Evolutionary conservation across 371 early-diverging fungal species (phyloP).

Genomic region (Mortierella sp.): DNA sequence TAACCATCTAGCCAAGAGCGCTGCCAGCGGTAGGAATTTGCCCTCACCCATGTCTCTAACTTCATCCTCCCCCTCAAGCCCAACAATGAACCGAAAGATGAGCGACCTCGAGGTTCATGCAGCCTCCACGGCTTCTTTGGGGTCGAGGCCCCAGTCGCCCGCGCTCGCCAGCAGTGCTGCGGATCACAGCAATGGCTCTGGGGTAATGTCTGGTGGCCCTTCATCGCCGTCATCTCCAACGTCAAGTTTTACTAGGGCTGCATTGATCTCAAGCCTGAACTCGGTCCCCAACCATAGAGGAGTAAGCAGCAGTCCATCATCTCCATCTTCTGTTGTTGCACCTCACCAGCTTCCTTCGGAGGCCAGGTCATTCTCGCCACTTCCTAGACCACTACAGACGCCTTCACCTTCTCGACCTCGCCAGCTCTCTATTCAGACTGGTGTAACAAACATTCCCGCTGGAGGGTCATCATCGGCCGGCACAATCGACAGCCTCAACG

Average conservation of each 20-base stretch:
- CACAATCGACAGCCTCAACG: constrained; percentile 4
- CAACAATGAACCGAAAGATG: constrained; percentile 25
- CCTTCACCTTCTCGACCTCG: constrained; percentile 29
- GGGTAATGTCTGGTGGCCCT: neutral
- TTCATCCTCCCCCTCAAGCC: constrained; percentile 32
- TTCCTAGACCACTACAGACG: constrained; percentile 36
- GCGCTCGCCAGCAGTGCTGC: neutral
- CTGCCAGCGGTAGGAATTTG: constrained; percentile 21
- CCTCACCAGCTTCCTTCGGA: constrained; percentile 17
- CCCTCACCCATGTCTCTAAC: constrained; percentile 46
- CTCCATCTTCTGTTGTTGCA: constrained; percentile 19
- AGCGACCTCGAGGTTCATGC: constrained; percentile 46
- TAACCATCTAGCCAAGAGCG: neutral
- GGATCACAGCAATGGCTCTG: neutral
- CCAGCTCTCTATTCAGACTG: constrained; percentile 34
- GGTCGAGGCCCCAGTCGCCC: constrained; percentile 24
- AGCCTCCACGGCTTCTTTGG: constrained; percentile 22
- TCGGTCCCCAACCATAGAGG: constrained; percentile 10
- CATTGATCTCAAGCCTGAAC: constrained; percentile 23
- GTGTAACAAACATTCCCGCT: neutral
- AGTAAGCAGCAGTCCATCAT: constrained; percentile 16
- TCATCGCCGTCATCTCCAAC: constrained; percentile 22
- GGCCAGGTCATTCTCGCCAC: constrained; percentile 26
- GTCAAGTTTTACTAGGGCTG: constrained; percentile 18
- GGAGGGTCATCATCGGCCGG: constrained; percentile 29